Evolutionary conservation across 140 eudicot genomes (phyloP), one percentile per base, ranked within the genome.

Genomic region (Cichorium intybus): DNA sequence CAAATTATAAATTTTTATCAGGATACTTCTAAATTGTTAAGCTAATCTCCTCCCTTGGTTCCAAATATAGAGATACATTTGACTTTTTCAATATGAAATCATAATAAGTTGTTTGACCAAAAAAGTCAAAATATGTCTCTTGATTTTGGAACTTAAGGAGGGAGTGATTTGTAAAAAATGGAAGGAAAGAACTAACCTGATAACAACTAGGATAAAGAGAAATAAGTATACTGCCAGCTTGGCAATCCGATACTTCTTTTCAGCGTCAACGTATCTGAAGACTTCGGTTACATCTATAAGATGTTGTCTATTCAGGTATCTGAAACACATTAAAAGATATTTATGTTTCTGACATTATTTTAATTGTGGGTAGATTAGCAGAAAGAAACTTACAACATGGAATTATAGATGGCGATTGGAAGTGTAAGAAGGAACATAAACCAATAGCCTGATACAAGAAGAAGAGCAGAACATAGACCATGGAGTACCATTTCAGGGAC

Each of bases 261-360:
- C 96, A 53, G 79, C 72, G 69, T 72, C 72, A 14, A 87, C 65
- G 28, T 50, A 39, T 77, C 87, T 80, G 63, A 87, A 91, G 23
- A 85, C 83, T 75, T 91, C 96, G 3, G 97, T 87, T 23, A 91
- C 96, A 72, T 91, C 95, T 61, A 91, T 74, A 62, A 87, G 96
- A 82, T 91, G 97, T 57, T 69, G 75, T 39, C 68, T 64, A 45
- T 81, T 82, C 60, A 74, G 62, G 75, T 78, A 91, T 68, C 97
- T 91, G 85, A 64, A 64, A 75, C 54, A 71, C 5, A 57, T 6
- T 26, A 51, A 33, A 61, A 15, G 46, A 43, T 18, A 43, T n/a
- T n/a, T n/a, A n/a, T n/a, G n/a, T n/a, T n/a, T n/a, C n/a, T n/a
- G n/a, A n/a, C n/a, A n/a, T n/a, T n/a, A n/a, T n/a, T n/a, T n/a